Percentiles rank a stretch among this genome's conserved stretches.
These are phyloP conservation scores for Sicyos edulis DNA, from an alignment of 306 rosid genomes.

Conservation along the genomic window DNA sequence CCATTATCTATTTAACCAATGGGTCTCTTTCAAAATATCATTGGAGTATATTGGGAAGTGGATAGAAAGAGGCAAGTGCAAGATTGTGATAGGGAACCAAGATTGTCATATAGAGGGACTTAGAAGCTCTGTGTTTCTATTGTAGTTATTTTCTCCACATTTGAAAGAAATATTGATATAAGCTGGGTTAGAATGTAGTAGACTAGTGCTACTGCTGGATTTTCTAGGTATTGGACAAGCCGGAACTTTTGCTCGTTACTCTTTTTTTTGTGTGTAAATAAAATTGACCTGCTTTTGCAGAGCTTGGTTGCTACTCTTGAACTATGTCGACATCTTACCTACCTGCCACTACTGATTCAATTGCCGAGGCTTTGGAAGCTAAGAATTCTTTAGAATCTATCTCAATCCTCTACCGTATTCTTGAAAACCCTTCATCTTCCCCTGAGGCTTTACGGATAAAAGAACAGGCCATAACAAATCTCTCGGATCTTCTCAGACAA, in stretches of 20 bases:
- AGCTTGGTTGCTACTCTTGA: background rate
- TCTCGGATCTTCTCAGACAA: constrained; percentile 66
- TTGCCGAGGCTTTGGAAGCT: constrained; percentile 66
- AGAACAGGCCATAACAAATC: constrained; percentile 74
- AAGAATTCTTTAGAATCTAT: constrained; percentile 58
- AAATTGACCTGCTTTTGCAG: background rate
- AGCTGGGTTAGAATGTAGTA: background rate
- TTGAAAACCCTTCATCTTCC: constrained; percentile 77
- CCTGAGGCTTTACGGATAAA: constrained; percentile 76
- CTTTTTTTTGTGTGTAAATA: background rate
- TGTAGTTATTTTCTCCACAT: background rate
- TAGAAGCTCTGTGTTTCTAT: background rate
- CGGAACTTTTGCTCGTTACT: background rate
- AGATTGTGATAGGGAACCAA: background rate
- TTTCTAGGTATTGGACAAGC: background rate
- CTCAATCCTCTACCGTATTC: constrained; percentile 63
- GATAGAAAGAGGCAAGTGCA: background rate
- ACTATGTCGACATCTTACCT: constrained; percentile 67
- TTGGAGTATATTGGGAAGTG: background rate
- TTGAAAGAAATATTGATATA: background rate
- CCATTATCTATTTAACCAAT: background rate
- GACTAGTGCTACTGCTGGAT: background rate
- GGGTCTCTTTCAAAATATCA: background rate
- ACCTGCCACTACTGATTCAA: constrained; percentile 70
- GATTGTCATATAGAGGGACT: background rate